Evolutionary conservation across 805 yeast species (phyloP).

Genomic region (Nakazawaea ishiwadae): DNA sequence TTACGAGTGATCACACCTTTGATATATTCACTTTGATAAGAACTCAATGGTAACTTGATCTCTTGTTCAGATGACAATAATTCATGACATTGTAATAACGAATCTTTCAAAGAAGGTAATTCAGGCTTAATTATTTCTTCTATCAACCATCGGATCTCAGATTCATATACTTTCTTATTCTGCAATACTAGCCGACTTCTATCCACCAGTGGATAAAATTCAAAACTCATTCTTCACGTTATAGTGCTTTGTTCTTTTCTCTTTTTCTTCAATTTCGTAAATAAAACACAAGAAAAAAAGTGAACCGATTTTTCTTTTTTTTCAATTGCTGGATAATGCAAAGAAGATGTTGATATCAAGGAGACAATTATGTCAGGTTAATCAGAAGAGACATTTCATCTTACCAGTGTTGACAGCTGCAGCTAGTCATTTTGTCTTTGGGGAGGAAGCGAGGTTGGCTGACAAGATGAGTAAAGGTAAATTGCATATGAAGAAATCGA

Average conservation of each 20-base stretch:
- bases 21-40: constrained; percentile 48
- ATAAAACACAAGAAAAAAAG: neutral
- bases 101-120: constrained; percentile 41
- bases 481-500: constrained; percentile 32
- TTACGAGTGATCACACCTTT: constrained; percentile 59
- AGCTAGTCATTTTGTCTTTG: constrained; percentile 19
- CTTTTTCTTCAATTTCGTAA: neutral
- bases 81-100: constrained; percentile 34
- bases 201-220: constrained; percentile 7
- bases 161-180: constrained; percentile 3
- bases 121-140: constrained; percentile 42
- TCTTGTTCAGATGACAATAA: constrained; percentile 33
- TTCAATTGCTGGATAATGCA: neutral
- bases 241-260: constrained; percentile 1
- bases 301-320: neutral
- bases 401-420: constrained; percentile 14
- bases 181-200: neutral
- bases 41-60: constrained; percentile 54
- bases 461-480: constrained; percentile 52
- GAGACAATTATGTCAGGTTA: neutral
- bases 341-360: neutral
- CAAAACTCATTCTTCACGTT: constrained; percentile 6
- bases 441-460: constrained; percentile 50
- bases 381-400: constrained; percentile 12
- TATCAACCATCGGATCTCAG: constrained; percentile 44